Evolutionary conservation across 495 filamentous ascomycete genomes (phyloP).

Genomic region (Penicillium waksmanii): DNA sequence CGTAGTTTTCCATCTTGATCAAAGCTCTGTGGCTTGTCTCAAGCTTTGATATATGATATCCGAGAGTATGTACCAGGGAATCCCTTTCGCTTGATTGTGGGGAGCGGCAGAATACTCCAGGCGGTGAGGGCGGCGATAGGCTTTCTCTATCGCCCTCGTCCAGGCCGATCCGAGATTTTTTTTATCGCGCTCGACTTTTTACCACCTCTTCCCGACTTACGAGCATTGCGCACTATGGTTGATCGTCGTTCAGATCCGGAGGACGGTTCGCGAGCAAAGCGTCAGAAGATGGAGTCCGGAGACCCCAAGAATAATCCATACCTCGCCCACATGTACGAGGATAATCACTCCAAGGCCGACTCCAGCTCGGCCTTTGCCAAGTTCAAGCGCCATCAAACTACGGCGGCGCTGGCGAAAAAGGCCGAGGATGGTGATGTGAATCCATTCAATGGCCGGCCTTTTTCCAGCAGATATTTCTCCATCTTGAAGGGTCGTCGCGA

Average conservation of each 20-base stretch:
- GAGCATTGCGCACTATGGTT: slow-evolving; percentile 37
- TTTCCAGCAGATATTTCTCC: slow-evolving; percentile 83
- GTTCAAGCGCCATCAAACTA: slow-evolving; percentile 80
- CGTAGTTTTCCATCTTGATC: slow-evolving; percentile 47
- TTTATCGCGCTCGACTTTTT: slow-evolving; percentile 30
- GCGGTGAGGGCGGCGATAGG: slow-evolving; percentile 43
- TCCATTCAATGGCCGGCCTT: slow-evolving; percentile 74
- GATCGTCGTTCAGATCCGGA: slow-evolving; percentile 47
- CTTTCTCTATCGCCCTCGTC: neutral
- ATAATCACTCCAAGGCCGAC: slow-evolving; percentile 52
- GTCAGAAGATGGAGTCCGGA: slow-evolving; percentile 53
- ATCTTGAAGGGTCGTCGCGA: slow-evolving; percentile 83
- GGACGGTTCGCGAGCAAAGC: slow-evolving; percentile 49
- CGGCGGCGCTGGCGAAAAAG: slow-evolving; percentile 68
- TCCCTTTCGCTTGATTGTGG: slow-evolving; percentile 26
- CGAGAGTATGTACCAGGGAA: slow-evolving; percentile 3
- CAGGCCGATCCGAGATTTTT: slow-evolving; percentile 36
- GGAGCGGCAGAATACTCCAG: slow-evolving; percentile 33
- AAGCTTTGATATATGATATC: neutral
- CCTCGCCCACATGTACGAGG: slow-evolving; percentile 81
- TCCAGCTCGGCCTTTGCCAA: slow-evolving; percentile 58
- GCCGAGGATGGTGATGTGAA: slow-evolving; percentile 85
- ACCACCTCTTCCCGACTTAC: slow-evolving; percentile 23
- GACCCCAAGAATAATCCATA: slow-evolving; percentile 77
- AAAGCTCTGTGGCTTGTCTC: neutral